Evolutionary conservation across 345 rosid species (phyloP).

Genomic region (Salix brachista): DNA sequence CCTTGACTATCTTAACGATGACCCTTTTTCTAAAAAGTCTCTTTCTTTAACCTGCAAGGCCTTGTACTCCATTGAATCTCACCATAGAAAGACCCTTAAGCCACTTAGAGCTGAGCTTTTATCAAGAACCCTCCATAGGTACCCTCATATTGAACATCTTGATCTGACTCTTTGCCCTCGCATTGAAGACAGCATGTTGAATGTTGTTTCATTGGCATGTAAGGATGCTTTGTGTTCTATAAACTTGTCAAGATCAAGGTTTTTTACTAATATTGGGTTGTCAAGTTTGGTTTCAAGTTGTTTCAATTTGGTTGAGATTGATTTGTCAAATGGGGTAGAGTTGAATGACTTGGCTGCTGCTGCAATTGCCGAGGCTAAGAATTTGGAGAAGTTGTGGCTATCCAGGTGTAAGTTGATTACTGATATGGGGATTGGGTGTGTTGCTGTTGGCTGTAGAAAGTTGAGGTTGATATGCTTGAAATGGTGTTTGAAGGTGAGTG

Average conservation of each 20-base stretch:
- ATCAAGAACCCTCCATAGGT: slow-evolving; percentile 43
- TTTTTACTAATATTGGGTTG: slow-evolving; percentile 43
- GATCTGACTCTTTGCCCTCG: slow-evolving; percentile 67
- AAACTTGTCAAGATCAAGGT: slow-evolving; percentile 49
- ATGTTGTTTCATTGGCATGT: slow-evolving; percentile 25
- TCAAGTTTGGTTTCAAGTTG: slow-evolving; percentile 39
- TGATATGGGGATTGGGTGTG: slow-evolving; percentile 64
- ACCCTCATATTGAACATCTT: slow-evolving; percentile 38
- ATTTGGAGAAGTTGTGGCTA: slow-evolving; percentile 55
- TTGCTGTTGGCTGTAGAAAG: slow-evolving; percentile 60
- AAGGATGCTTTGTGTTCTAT: slow-evolving; percentile 31
- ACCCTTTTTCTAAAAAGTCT: slow-evolving; percentile 50
- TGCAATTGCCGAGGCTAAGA: slow-evolving; percentile 53
- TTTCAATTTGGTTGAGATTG: slow-evolving; percentile 43
- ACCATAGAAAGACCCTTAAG: slow-evolving; percentile 45
- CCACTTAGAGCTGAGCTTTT: slow-evolving; percentile 57
- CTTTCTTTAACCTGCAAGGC: slow-evolving; percentile 54
- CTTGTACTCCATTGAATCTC: slow-evolving; percentile 42
- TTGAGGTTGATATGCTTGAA: slow-evolving; percentile 54
- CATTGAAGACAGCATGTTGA: slow-evolving; percentile 35
- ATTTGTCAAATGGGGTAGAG: slow-evolving; percentile 38
- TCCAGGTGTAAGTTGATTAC: slow-evolving; percentile 63
- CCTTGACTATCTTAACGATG: slow-evolving; percentile 40
- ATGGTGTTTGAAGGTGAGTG: slow-evolving; percentile 66
- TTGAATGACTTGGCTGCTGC: slow-evolving; percentile 48